Evolutionary conservation across 176 grass and related monocot genomes (phyloP).

Genomic region (Ensete glaucum): DNA sequence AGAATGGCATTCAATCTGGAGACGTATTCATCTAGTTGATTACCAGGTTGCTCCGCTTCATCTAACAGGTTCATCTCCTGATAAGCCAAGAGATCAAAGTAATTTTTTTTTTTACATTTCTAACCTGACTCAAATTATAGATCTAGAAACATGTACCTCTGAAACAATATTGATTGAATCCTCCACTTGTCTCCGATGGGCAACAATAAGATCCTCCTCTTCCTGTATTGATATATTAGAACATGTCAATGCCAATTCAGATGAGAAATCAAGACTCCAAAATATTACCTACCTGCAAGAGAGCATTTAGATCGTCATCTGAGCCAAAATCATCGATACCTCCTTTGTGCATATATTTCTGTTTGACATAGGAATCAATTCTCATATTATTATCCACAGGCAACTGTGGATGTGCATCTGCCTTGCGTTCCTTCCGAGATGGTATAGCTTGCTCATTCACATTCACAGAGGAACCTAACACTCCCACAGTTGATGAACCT

Average conservation of each 20-base stretch:
- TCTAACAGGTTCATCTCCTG: slow-evolving; percentile 55
- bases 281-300: slow-evolving; percentile 32
- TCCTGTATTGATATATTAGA: slow-evolving; percentile 22
- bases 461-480: slow-evolving; percentile 10
- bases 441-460: slow-evolving; percentile 18
- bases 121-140: not conserved
- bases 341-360: slow-evolving; percentile 25
- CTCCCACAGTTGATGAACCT: not conserved
- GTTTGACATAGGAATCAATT: slow-evolving; percentile 16
- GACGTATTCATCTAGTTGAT: slow-evolving; percentile 42
- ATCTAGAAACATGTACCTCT: slow-evolving; percentile 29
- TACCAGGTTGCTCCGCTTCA: slow-evolving; percentile 45
- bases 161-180: slow-evolving; percentile 35
- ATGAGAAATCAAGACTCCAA: not conserved
- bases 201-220: slow-evolving; percentile 42
- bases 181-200: slow-evolving; percentile 40
- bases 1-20: slow-evolving; percentile 35
- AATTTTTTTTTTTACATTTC: not conserved
- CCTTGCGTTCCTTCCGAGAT: slow-evolving; percentile 8
- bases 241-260: not conserved
- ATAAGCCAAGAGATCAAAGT: not conserved
- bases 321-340: slow-evolving; percentile 19
- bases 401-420: slow-evolving; percentile 7
- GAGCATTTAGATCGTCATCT: slow-evolving; percentile 37
- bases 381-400: slow-evolving; percentile 20